phyloP scores from a whole-genome alignment of 192 early-diverging fungal genomes.

The Entomortierella chlamydospora region DNA sequence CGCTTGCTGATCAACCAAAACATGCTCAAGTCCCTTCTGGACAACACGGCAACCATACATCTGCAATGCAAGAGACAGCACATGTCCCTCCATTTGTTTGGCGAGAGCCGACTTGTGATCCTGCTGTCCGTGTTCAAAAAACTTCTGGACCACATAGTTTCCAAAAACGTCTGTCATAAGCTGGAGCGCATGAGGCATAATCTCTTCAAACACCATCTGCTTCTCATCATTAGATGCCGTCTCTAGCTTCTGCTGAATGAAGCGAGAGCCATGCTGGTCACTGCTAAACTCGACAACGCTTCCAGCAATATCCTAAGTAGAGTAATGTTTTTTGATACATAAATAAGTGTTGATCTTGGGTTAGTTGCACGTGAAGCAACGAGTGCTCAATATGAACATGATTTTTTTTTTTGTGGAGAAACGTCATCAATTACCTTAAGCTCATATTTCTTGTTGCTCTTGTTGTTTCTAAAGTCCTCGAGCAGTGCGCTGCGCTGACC shows the following conservation, averaged over 20 bases:
- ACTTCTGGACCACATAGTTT: constrained; percentile 99
- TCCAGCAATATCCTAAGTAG: constrained; percentile 84
- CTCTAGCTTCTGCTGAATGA: constrained; percentile 99
- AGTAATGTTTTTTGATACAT: background rate
- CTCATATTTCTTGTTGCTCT: constrained; percentile 94
- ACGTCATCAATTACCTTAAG: constrained; percentile 68
- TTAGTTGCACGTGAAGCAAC: no score
- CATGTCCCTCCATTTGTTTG: constrained; percentile 96
- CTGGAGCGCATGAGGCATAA: constrained; percentile 89
- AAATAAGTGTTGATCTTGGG: no score
- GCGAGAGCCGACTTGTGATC: constrained; percentile 93
- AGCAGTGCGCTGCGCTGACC: constrained; percentile 85
- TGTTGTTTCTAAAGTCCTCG: constrained; percentile 98
- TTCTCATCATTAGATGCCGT: constrained; percentile 93
- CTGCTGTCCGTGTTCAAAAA: constrained; percentile 98
- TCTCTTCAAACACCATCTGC: constrained; percentile 97
- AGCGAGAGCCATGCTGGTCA: constrained; percentile 98
- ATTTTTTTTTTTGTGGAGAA: no score
- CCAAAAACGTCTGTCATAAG: constrained; percentile 99
- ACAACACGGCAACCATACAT: constrained; percentile 99
- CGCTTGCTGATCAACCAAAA: constrained; percentile 91
- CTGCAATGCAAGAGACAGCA: constrained; percentile 92
- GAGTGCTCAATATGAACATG: no score
- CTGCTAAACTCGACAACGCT: constrained; percentile 98
- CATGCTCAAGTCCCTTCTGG: constrained; percentile 96